Evolutionary conservation across 176 grass and related monocot genomes (phyloP).

Genomic region (maize (Zea mays)): Zm-B73-REFERENCE-NAM-5.0 NC_050096.1:238349501-238350000

Average conservation of each 20-base stretch:
- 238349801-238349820: conserved; percentile 1
- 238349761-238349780: conserved; percentile 98
- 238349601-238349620: conserved; percentile 28
- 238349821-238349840: neutral
- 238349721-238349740: conserved; percentile 75
- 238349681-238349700: conserved; percentile 15
- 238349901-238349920: neutral
- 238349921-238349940: neutral
- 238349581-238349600: neutral
- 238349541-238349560: neutral
- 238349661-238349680: conserved; percentile 15
- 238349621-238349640: neutral
- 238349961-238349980: neutral
- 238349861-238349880: neutral
- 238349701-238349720: conserved; percentile 15
- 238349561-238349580: neutral
- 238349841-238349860: neutral
- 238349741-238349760: conserved; percentile 92
- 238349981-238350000: conserved; percentile 11
- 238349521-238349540: conserved; percentile 3
- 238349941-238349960: conserved; percentile 16
- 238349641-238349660: neutral
- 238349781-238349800: conserved; percentile 77
- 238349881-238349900: neutral
- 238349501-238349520: neutral